Conservation (phyloP, 2,329 filamentous ascomycete genomes). For the Sordariomycetes sp. region DNA sequence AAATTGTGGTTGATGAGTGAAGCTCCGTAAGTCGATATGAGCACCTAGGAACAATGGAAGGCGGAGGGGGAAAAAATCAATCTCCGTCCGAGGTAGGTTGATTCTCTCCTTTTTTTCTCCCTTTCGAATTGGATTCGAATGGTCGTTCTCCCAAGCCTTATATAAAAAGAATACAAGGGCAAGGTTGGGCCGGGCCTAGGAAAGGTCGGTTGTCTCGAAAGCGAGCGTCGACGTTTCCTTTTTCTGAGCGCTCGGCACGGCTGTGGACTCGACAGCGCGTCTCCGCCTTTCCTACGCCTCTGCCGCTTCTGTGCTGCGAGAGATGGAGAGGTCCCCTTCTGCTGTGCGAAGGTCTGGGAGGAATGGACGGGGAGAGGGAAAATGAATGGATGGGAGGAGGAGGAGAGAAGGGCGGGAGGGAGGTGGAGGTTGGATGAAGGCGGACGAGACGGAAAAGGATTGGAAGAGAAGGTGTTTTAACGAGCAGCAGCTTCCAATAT, state of each 20-base stretch:
- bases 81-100: neutral
- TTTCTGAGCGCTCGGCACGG: neutral
- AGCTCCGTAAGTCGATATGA: neutral
- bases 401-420: slow-evolving; percentile 21
- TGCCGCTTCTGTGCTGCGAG: slow-evolving; percentile 9
- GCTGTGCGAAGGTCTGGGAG: slow-evolving; percentile 26
- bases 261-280: slow-evolving; percentile 7
- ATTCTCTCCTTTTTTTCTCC: neutral
- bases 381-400: slow-evolving; percentile 30
- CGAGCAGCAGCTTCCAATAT: slow-evolving; percentile 14
- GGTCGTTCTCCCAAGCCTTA: slow-evolving; percentile 2
- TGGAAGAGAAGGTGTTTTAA: slow-evolving; percentile 37
- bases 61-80: neutral
- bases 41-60: neutral
- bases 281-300: slow-evolving; percentile 10
- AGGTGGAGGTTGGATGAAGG: slow-evolving; percentile 39
- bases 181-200: slow-evolving; percentile 4
- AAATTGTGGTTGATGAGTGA: neutral
- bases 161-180: slow-evolving; percentile 1
- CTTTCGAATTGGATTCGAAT: neutral
- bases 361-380: slow-evolving; percentile 37
- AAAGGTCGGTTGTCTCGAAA: slow-evolving; percentile 3
- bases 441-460: slow-evolving; percentile 40
- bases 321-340: slow-evolving; percentile 14
- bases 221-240: neutral